Percentiles rank a stretch among this genome's conserved stretches.
Conservation (phyloP, 331 rosid genomes). For the Phaseolus coccineus region DNA sequence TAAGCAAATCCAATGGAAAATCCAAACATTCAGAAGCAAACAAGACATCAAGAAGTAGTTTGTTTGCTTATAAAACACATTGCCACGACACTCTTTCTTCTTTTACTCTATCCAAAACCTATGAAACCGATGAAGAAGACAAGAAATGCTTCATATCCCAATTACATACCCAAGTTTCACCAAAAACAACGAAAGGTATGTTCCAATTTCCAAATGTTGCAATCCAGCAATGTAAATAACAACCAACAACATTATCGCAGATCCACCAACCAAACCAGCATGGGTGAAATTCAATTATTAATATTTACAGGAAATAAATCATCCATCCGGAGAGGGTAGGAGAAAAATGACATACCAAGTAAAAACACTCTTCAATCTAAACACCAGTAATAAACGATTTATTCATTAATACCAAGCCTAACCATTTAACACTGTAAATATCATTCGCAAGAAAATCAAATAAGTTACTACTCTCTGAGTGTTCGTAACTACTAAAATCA, state of each 20-base stretch:
- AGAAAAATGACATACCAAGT: neutral
- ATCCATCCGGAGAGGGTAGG: neutral
- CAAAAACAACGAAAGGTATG: neutral
- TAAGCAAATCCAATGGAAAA: slow-evolving; percentile 25
- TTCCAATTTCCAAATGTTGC: slow-evolving; percentile 29
- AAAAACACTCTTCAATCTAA: neutral
- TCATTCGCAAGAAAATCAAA: neutral
- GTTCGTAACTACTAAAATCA: slow-evolving; percentile 24
- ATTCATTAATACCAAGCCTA: slow-evolving; percentile 29
- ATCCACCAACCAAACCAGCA: slow-evolving; percentile 43
- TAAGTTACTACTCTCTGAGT: slow-evolving; percentile 26
- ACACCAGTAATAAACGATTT: slow-evolving; percentile 4
- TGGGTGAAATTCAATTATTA: slow-evolving; percentile 6
- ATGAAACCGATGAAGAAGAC: slow-evolving; percentile 21
- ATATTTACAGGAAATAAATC: slow-evolving; percentile 12
- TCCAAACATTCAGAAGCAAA: slow-evolving; percentile 13
- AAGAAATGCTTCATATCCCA: slow-evolving; percentile 10
- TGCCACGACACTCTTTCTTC: slow-evolving; percentile 24
- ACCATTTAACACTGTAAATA: slow-evolving; percentile 31
- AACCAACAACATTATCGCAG: slow-evolving; percentile 14
- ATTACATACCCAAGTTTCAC: slow-evolving; percentile 43
- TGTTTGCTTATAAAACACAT: slow-evolving; percentile 18
- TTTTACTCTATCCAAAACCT: slow-evolving; percentile 24
- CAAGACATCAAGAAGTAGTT: slow-evolving; percentile 18
- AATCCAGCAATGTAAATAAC: slow-evolving; percentile 16